Conservation (phyloP, 306 rosid genomes). For the Cicer yamashitae region DNA sequence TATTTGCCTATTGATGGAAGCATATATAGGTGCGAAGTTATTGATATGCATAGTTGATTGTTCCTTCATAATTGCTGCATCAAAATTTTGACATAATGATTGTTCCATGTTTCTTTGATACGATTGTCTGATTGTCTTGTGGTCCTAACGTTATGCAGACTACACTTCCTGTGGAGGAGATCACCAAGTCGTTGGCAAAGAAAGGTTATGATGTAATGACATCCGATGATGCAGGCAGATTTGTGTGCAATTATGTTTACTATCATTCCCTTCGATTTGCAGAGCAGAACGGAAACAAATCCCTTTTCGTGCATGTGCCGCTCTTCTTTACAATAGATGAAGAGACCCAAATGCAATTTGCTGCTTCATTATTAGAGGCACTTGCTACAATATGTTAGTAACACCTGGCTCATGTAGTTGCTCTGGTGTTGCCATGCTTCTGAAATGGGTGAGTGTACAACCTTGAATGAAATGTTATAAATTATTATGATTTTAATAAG, state of each 20-base stretch:
- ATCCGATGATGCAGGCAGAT: conserved; percentile 95
- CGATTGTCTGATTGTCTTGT: conserved; percentile 23
- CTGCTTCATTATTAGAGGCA: conserved; percentile 86
- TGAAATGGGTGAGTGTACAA: conserved; percentile 48
- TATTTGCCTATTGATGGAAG: conserved; percentile 18
- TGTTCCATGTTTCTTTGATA: not conserved
- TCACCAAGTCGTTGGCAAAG: conserved; percentile 72
- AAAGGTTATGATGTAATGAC: conserved; percentile 83
- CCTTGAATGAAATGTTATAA: conserved; percentile 42
- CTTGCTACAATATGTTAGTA: conserved; percentile 64
- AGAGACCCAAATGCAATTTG: conserved; percentile 88
- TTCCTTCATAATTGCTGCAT: not conserved
- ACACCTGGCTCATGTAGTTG: conserved; percentile 37
- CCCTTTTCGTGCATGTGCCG: conserved; percentile 93
- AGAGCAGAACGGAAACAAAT: conserved; percentile 72
- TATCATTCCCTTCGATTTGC: conserved; percentile 92
- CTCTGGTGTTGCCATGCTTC: conserved; percentile 39
- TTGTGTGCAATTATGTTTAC: conserved; percentile 95
- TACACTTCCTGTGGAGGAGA: conserved; percentile 80
- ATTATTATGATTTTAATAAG: conserved; percentile 23
- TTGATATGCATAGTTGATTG: conserved; percentile 1
- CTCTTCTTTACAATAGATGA: conserved; percentile 78
- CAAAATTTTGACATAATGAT: conserved; percentile 8
- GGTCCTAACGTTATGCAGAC: conserved; percentile 58
- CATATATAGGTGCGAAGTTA: not conserved